Base-by-base conservation (phyloP, 1,284 basidiomycete species). In the Xerocomus minutiporus region DNA sequence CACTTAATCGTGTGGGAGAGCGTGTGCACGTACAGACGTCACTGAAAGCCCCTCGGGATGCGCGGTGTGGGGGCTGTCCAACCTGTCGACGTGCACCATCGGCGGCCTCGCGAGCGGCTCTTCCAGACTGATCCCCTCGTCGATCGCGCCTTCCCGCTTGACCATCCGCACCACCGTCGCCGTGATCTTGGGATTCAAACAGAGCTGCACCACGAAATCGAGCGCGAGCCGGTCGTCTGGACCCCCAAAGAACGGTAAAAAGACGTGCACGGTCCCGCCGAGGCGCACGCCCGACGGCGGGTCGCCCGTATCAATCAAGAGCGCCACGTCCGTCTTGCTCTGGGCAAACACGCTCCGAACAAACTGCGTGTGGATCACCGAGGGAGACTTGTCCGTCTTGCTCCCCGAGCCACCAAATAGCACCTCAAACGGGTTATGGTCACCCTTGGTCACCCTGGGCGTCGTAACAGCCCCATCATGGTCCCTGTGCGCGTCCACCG, bases 161-260 rank as follows among this genome's bases (percentile, higher is more conserved):
- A 49, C 40, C 61, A 62, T 54, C 42, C 52, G 48, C 12, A 85
- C 64, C 9, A 87, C 75, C 0, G 89, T 93, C 5, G 91, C 94
- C 4, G 73, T 81, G 3, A 90, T 77, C 47, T 72, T 73, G 4
- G 79, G 72, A 61, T 88, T 86, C 57, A 74, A 64, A 66, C 91
- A 93, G 17, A 97, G 74, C 68, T 95, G 93, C 25, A 88, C 80
- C 13, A 91, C 84, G 57, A 97, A 83, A 34, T 84, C 77, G 26
- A 98, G 75, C 0, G 94, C 93, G 9, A 93, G 78, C 4, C 96
- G 82, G 65, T 97, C 96, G 67, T 99, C 96, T 0, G 92, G 86
- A 0, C 96, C 96, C 23, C 95, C 96, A 68, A 96, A 91, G 80
- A 98, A 98, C 0, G 91, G 90, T 23, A 96, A 69, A 71, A 96